These are phyloP conservation scores for Saitozyma sp. DNA, from an alignment of 768 basidiomycete species.

Conservation along the genomic window DNA sequence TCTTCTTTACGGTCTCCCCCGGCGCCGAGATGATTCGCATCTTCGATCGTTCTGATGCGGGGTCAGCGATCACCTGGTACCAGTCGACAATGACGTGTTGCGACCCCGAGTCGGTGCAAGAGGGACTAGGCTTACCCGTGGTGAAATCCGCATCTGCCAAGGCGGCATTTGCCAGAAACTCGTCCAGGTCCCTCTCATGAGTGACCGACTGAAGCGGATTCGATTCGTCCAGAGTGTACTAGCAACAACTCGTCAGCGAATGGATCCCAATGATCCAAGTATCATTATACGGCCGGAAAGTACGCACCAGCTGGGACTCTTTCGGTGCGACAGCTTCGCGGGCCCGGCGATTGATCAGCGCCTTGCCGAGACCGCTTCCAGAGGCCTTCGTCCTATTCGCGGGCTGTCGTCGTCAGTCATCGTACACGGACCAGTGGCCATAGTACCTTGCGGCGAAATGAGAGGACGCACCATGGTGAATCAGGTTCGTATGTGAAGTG, in stretches of 20 bases:
- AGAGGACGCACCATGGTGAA: no score
- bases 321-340: constrained; percentile 65
- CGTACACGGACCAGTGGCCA: no score
- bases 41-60: constrained; percentile 52
- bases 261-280: not conserved
- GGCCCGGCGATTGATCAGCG: constrained; percentile 87
- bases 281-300: not conserved
- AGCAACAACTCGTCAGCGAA: not conserved
- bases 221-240: constrained; percentile 75
- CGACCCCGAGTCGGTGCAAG: constrained; percentile 55
- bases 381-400: constrained; percentile 43
- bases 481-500: no score
- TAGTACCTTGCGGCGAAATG: no score
- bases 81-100: not conserved
- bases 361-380: constrained; percentile 74
- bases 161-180: constrained; percentile 91
- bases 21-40: constrained; percentile 53
- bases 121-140: constrained; percentile 64
- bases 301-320: constrained; percentile 68
- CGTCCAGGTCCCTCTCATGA: constrained; percentile 91
- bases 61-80: not conserved
- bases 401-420: constrained; percentile 5
- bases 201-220: constrained; percentile 78
- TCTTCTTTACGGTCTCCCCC: constrained; percentile 56
- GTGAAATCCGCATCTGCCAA: constrained; percentile 94